phyloP scores from a whole-genome alignment of 2,329 filamentous ascomycete genomes.

The Orbilia blumenaviensis region DNA sequence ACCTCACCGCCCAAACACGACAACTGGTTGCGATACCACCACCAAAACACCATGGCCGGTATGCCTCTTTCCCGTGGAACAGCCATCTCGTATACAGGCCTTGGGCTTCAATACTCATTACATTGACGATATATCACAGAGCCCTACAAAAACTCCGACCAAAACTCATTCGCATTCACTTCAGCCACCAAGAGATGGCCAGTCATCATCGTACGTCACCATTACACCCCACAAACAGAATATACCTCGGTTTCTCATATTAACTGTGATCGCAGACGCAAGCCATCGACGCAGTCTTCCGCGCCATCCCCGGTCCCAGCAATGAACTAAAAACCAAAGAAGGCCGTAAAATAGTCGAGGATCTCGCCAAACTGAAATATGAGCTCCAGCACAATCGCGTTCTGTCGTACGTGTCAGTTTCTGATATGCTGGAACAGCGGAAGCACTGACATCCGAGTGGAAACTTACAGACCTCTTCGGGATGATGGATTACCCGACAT shows the following conservation, averaged over 20 bases:
- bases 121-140: constrained; percentile 64
- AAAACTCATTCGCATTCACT: constrained; percentile 83
- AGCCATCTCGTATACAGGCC: not conserved
- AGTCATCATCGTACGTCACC: constrained; percentile 77
- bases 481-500: constrained; percentile 83
- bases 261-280: constrained; percentile 72
- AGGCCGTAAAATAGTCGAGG: constrained; percentile 84
- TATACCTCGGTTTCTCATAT: not conserved
- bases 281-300: constrained; percentile 93
- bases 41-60: constrained; percentile 1
- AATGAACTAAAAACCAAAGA: constrained; percentile 75
- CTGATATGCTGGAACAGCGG: not conserved
- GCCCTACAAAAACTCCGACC: constrained; percentile 80
- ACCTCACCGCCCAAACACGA: not conserved
- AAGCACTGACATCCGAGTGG: not conserved
- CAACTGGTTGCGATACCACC: not conserved
- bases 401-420: constrained; percentile 71
- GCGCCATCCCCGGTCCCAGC: constrained; percentile 69
- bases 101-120: not conserved
- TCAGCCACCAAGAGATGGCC: constrained; percentile 92
- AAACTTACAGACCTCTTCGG: constrained; percentile 50
- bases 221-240: not conserved
- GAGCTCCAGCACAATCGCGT: constrained; percentile 89
- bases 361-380: constrained; percentile 86
- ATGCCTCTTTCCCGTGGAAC: not conserved